Base-by-base conservation (phyloP, 2,329 filamentous ascomycete species). In the Calonectria montana region DNA sequence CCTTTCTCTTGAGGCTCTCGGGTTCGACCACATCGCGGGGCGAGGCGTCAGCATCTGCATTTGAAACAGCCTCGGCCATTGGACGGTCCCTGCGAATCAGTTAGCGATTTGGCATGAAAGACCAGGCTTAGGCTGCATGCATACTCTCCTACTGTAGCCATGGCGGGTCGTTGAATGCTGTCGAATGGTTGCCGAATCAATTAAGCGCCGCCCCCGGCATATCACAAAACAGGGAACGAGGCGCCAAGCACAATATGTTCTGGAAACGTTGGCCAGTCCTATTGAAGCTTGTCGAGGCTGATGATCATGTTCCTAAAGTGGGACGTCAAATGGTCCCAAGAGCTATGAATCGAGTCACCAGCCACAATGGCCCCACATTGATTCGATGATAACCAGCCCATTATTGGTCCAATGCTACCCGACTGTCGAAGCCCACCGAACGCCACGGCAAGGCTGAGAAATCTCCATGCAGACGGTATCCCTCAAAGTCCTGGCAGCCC, bases 391-490 rank as follows among this genome's bases (percentile, higher is more conserved):
- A 31, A 43, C 10, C 55, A 39, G 64, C 53, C 47, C 25, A 3
- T 77, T 70, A 80, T 81, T 81, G 77, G 78, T 45, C 55, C 9
- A 50, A n/a, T 3, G 25, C 45, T 53, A 2, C 16, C 37, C 63
- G 53, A 65, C 73, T 43, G 69, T 74, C 71, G 74, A 80, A 78
- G 59, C 69, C 75, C 29, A 50, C 65, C 66, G 77, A 78, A 80
- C 75, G 72, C 75, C 74, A 67, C 71, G 80, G 83, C 85, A 83
- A 87, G 85, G 86, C 86, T 87, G 86, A 86, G 82, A 82, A 84
- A 85, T 84, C 77, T 74, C 68, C 77, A 74, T 66, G 71, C 10
- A n/a, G 73, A 70, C 69, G 70, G 67, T 66, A 74, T 77, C 45
- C 57, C 13, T 4, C 48, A 65, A 77, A 72, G 55, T 48, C 71